phyloP scores from a whole-genome alignment of 176 grass and related monocot genomes.

The Chloris gayana region DNA sequence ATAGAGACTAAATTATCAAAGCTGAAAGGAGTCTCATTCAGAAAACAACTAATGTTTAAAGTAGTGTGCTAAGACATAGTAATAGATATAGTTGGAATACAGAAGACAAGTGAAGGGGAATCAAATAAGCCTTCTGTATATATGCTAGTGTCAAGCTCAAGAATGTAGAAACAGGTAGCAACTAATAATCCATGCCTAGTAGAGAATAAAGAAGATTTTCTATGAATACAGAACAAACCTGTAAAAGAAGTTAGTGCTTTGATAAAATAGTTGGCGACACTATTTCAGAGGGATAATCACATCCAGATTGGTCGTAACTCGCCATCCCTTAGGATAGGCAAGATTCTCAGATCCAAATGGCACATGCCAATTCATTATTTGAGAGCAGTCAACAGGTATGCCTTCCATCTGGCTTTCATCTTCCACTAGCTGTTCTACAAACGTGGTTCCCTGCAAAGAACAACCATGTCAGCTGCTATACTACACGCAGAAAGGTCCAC shows the following conservation, averaged over 20 bases:
- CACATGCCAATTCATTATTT: constrained; percentile 99
- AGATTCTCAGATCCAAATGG: constrained; percentile 71
- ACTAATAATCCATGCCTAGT: constrained; percentile 17
- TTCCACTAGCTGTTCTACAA: constrained; percentile 90
- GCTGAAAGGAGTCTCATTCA: constrained; percentile 35
- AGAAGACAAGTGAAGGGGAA: constrained; percentile 32
- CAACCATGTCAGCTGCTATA: constrained; percentile 40
- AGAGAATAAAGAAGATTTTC: constrained; percentile 30
- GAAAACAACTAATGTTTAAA: neutral
- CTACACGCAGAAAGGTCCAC: constrained; percentile 37
- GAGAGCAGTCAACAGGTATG: constrained; percentile 76
- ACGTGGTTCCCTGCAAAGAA: constrained; percentile 79
- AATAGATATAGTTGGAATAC: constrained; percentile 8
- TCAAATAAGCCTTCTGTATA: constrained; percentile 1
- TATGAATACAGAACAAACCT: constrained; percentile 43
- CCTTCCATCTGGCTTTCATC: constrained; percentile 99
- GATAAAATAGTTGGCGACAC: constrained; percentile 40
- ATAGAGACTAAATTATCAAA: constrained; percentile 16
- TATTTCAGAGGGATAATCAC: constrained; percentile 76
- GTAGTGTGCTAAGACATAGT: neutral
- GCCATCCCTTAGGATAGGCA: constrained; percentile 93
- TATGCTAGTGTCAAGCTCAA: constrained; percentile 11
- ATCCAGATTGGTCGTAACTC: constrained; percentile 64
- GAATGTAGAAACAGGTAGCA: constrained; percentile 8
- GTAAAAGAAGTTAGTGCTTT: constrained; percentile 58